Base-by-base conservation (phyloP, 768 basidiomycete species). In the Arthromyces matolae region DNA sequence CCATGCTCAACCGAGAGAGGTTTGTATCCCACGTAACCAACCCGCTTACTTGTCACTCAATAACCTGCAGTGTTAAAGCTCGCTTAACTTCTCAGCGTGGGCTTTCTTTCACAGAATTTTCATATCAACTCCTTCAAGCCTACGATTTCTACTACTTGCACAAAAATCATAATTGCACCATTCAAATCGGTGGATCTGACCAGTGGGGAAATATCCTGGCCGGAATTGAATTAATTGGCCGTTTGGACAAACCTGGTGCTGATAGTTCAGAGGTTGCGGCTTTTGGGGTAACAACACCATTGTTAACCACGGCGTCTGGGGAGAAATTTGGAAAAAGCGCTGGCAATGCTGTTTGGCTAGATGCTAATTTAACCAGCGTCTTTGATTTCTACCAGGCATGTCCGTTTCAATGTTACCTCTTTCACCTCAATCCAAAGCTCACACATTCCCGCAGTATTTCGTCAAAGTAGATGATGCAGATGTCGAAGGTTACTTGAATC, bases 161-260 rank as follows among this genome's bases (percentile, higher is more conserved):
- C 62, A 72, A 74, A 53, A 64, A 76, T 18, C 72, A 78, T 43
- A 73, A 72, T 4, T 97, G 95, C 65, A 78, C 79, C 12, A 79
- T 96, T 34, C 96, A 99, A 66, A 70, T 98, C 33, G 96, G 96
- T 40, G 96, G 96, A 8, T 94, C 93, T 0, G 96, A 99, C 64
- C 96, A 99, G 65, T 96, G 93, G 89, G 96, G 96, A 13, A 99
- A 99, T 62, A 97, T 99, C 54, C 69, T 95, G 24, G 89, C 91
- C 22, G 96, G 96, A 18, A 73, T 97, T 27, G 93, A 97, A 47
- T 79, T 99, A 47, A 94, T 98, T 59, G 78, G 81, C 45, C 82
- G 83, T 42, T 69, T 77, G 47, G 51, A 66, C 18, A 45, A 36
- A 20, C 35, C 51, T 5, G 31, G 42, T 22, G 16, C 60, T 53